These are phyloP conservation scores for Tylopilus sp. DNA, from an alignment of 1,284 basidiomycete genomes.

Conservation along the genomic window DNA sequence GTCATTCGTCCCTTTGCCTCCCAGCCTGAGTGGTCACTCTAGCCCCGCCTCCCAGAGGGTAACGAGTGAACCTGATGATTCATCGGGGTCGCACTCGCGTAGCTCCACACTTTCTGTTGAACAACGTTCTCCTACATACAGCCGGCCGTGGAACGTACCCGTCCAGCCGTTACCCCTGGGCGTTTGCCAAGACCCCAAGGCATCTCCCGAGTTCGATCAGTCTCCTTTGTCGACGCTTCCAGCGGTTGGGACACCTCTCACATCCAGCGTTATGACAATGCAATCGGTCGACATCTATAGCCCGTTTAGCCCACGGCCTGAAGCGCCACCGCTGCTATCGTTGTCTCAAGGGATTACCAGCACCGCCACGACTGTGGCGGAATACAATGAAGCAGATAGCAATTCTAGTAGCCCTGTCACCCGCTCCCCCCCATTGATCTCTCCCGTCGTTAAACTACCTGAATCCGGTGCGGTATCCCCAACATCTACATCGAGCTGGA, in stretches of 20 bases:
- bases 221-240: conserved; percentile 34
- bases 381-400: conserved; percentile 17
- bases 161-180: conserved; percentile 15
- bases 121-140: conserved; percentile 26
- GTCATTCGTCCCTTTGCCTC: conserved; percentile 31
- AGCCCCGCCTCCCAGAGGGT: conserved; percentile 30
- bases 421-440: conserved; percentile 28
- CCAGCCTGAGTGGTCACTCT: conserved; percentile 30
- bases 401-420: conserved; percentile 25
- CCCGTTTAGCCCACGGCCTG: conserved; percentile 33
- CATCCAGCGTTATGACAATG: conserved; percentile 15
- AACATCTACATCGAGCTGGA: conserved; percentile 30
- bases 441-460: conserved; percentile 32
- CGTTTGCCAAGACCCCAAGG: conserved; percentile 8
- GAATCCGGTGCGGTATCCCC: conserved; percentile 25
- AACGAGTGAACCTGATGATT: conserved; percentile 11
- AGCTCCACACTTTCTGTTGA: conserved; percentile 34
- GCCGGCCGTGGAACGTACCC: conserved; percentile 13
- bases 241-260: conserved; percentile 29
- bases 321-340: conserved; percentile 18
- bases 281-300: conserved; percentile 17
- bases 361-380: background rate
- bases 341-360: conserved; percentile 19
- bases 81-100: conserved; percentile 26
- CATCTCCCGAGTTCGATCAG: conserved; percentile 25